Base-by-base conservation (phyloP, 768 basidiomycete species). In the Mrakia frigida region DNA sequence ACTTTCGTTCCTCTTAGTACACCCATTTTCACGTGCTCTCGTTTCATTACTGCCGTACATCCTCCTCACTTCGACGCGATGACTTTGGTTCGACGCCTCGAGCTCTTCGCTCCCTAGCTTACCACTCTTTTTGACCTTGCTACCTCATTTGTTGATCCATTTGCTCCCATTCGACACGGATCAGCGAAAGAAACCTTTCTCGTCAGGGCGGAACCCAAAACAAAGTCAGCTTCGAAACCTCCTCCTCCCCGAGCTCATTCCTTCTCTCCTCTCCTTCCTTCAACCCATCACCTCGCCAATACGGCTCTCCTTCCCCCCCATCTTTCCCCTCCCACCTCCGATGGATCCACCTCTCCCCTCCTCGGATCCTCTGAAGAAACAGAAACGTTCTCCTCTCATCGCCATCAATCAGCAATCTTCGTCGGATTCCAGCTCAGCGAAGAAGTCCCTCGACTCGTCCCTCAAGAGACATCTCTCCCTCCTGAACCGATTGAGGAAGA, bases 381-480 rank as follows among this genome's bases (percentile, higher is more conserved):
- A 35, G 0, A 72, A 72, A 25, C 70, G 70, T 11, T 9, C 3
- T 0, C 70, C 70, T 25, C 52, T 72, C 3, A 72, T 72, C 52
- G 25, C 16, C 1, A 37, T 72, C 70, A 72, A 72, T 33, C 23
- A 50, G 6, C 50, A 53, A n/a, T 13, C 70, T 37, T 52, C 35
- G 9, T 59, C 70, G 31, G 70, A 53, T 11, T 14, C 70, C 31
- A 41, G 35, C n/a, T 69, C 67, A 13, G 7, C 50, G 50, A 71
- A 56, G 70, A 94, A 89, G 82, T 76, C 84, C 6, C 86, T 94
- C 33, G 97, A 98, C 83, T 94, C 97, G 4, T 98, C 97, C 61
- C 84, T 99, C 76, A 98, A 93, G 85, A 90, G 94, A 10, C 95
- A 99, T 84, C 98, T 94, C 1, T 92, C 94, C 9, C 88, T 98